Evolutionary conservation across 805 yeast genomes (phyloP).

Genomic region (Sugiyamaella boreocaroliniensis): DNA sequence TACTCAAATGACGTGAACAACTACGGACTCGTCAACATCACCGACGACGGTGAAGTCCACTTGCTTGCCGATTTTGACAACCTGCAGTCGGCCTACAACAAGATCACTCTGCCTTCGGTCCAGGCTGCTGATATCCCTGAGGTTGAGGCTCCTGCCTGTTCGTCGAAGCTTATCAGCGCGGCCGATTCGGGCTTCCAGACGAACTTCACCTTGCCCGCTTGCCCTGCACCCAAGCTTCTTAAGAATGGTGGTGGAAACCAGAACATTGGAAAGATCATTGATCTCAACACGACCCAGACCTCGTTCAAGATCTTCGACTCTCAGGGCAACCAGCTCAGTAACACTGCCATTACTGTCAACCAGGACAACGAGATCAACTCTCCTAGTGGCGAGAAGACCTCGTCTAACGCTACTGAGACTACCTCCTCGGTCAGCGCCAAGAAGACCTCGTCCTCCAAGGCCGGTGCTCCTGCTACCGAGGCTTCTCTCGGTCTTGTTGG

Average conservation of each 20-base stretch:
- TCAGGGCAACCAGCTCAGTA: slow-evolving; percentile 24
- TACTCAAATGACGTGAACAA: slow-evolving; percentile 69
- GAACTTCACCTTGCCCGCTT: slow-evolving; percentile 28
- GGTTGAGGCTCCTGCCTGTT: slow-evolving; percentile 25
- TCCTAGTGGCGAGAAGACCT: slow-evolving; percentile 14
- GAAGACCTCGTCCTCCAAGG: slow-evolving; percentile 15
- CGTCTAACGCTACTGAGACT: slow-evolving; percentile 11
- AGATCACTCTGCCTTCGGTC: slow-evolving; percentile 29
- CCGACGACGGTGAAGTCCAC: slow-evolving; percentile 42
- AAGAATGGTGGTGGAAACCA: slow-evolving; percentile 34
- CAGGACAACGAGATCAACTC: slow-evolving; percentile 23
- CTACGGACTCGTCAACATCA: slow-evolving; percentile 72
- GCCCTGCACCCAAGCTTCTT: slow-evolving; percentile 33
- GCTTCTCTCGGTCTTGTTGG: slow-evolving; percentile 12
- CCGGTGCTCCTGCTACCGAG: slow-evolving; percentile 11
- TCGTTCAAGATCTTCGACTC: slow-evolving; percentile 28
- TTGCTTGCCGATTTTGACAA: slow-evolving; percentile 53
- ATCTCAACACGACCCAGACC: slow-evolving; percentile 22
- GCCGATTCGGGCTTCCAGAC: slow-evolving; percentile 26
- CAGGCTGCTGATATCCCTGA: slow-evolving; percentile 15
- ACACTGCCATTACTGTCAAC: slow-evolving; percentile 22
- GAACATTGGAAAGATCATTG: slow-evolving; percentile 32
- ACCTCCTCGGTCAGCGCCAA: slow-evolving; percentile 15
- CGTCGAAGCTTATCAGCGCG: slow-evolving; percentile 19
- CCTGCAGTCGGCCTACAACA: slow-evolving; percentile 49